Conservation (phyloP, 148 eudicot species). For the Drosera capensis region DNA sequence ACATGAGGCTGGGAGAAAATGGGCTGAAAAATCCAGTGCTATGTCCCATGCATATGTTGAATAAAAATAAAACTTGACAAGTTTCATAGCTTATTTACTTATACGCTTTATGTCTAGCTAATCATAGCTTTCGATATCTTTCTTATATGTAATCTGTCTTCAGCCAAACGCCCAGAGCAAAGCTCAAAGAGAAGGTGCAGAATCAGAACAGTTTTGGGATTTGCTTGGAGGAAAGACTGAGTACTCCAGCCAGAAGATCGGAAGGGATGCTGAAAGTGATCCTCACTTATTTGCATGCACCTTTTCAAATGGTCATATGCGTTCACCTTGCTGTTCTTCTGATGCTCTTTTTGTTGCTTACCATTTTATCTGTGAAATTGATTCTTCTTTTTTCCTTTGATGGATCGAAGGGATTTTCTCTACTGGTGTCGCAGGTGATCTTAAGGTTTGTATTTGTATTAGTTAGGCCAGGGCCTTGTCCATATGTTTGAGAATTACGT, state of each 20-base stretch:
- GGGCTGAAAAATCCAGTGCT: no score
- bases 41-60: no score
- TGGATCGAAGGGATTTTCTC: constrained; percentile 10
- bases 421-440: constrained; percentile 37
- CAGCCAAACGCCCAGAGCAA: constrained; percentile 83
- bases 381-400: constrained; percentile 9
- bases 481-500: no score
- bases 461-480: no score
- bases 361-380: constrained; percentile 9
- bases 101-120: background rate
- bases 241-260: constrained; percentile 68
- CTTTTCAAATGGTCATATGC: constrained; percentile 44
- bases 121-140: background rate
- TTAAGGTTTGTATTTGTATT: constrained; percentile 72
- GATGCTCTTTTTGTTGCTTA: background rate
- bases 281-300: constrained; percentile 83
- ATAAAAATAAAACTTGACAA: no score
- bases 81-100: no score
- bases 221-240: constrained; percentile 73
- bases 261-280: constrained; percentile 59
- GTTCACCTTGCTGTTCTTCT: background rate
- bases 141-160: constrained; percentile 11
- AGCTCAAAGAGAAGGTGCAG: constrained; percentile 76
- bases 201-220: constrained; percentile 74
- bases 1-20: no score